Conservation (phyloP, 768 basidiomycete species). For the Naganishia randhawae region DNA sequence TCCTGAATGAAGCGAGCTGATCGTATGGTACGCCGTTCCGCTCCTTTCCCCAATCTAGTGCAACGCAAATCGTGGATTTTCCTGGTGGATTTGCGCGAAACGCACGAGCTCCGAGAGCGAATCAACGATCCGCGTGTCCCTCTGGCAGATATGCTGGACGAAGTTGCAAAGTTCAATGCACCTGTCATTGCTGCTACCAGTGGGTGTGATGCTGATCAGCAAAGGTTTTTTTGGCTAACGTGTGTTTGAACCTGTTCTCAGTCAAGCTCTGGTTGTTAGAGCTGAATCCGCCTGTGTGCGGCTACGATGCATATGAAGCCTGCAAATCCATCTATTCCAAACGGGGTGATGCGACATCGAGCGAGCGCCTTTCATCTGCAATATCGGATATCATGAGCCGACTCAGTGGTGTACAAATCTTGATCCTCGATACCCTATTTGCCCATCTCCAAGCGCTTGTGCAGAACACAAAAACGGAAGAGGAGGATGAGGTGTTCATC, state of each 20-base stretch:
- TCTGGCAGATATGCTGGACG: slow-evolving; percentile 54
- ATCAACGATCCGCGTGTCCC: slow-evolving; percentile 62
- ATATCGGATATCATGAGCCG: slow-evolving; percentile 63
- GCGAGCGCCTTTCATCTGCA: slow-evolving; percentile 57
- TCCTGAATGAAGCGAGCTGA: background rate
- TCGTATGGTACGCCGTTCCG: background rate
- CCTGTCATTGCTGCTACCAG: slow-evolving; percentile 74
- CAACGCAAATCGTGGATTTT: slow-evolving; percentile 91
- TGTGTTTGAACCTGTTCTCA: background rate
- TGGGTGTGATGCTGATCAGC: background rate
- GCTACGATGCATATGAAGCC: slow-evolving; percentile 91
- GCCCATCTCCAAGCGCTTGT: slow-evolving; percentile 72
- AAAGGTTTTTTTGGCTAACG: background rate
- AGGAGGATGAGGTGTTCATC: slow-evolving; percentile 72
- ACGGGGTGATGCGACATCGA: slow-evolving; percentile 57
- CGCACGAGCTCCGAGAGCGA: slow-evolving; percentile 79
- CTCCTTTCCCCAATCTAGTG: slow-evolving; percentile 56
- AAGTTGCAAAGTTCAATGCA: slow-evolving; percentile 71
- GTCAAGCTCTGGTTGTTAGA: slow-evolving; percentile 90
- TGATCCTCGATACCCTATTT: slow-evolving; percentile 72
- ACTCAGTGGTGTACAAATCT: slow-evolving; percentile 72
- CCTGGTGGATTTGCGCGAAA: slow-evolving; percentile 71
- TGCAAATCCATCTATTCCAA: slow-evolving; percentile 77
- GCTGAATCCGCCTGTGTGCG: slow-evolving; percentile 75
- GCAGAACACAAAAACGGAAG: slow-evolving; percentile 63